Base-by-base conservation (phyloP, 2,329 filamentous ascomycete genomes). In the Aspergillus tanneri region DNA sequence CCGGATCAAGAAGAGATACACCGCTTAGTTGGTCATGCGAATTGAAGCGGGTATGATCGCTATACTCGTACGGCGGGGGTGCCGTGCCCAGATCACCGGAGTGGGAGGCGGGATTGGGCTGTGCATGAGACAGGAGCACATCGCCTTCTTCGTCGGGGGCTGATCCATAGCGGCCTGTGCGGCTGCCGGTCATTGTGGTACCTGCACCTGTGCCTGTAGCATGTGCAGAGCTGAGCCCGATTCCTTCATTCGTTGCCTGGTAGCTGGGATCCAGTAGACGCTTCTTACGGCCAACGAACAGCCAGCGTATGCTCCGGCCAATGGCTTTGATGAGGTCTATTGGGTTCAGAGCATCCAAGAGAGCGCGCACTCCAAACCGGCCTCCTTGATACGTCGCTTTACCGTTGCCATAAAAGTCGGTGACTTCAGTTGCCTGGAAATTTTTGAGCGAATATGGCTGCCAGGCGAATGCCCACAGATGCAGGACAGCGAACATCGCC, bases 251-350 rank as follows among this genome's bases (percentile, higher is more conserved):
- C 22, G 58, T 58, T 21, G 50, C 55, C 43, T 60, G 64, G 47
- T 74, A 74, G 53, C 72, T 74, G 16, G 66, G 55, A 44, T 74
- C 72, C 32, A 63, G 47, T 39, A 62, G 67, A 37, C 74, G 65
- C 48, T 57, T 67, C 64, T 82, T 85, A 45, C 82, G 78, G 34
- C 89, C 89, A 12, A 89, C 82, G 54, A 91, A 85, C 16, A 95
- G 74, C 90, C 90, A 95, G 58, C 86, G 81, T 59, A 89, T 80
- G 18, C 87, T 86, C 42, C 90, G 81, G 7, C 85, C 87, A 52
- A 87, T 83, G 0, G 87, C 87, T 70, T 91, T 95, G 62, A 89
- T 71, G 34, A 95, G 80, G 66, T 96, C 90, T 84, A 88, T 89
- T 0, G 87, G 79, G 60, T 93, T 93, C 64, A 90, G 77, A 1